Evolutionary conservation across 306 rosid species (phyloP), one percentile per base, ranked within the genome.

Genomic region (Lathyrus aphaca): DNA sequence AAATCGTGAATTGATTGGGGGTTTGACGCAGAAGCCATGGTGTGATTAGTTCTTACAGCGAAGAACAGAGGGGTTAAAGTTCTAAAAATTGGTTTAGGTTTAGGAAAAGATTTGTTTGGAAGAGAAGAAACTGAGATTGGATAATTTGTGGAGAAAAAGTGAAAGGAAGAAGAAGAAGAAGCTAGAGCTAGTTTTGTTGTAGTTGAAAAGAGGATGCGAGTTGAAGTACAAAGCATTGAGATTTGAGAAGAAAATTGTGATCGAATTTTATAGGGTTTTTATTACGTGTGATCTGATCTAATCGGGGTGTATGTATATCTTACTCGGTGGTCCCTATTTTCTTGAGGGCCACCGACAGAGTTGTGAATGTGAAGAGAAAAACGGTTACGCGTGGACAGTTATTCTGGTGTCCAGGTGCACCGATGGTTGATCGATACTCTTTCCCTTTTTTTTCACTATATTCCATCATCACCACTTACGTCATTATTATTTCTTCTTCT

Each of bases 11-110:
- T 55, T 2, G 96, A 81, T 44, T 64, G 45, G 19, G 64, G 14
- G 59, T 49, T 64, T 25, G 97, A 86, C 21, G 77, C 87, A 79
- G 85, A 39, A 8, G 95, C 92, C 95, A 91, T 88, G 12, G 84
- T 58, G 74, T 69, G 87, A 72, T 74, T 75, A 39, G 82, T 57
- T 59, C 63, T 77, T 16, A 66, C 38, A 30, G 40, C 3, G 43
- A 45, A 68, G 14, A 48, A 68, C 12, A 35, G 35, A 1, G 78
- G 56, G 45, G 56, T 56, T 51, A 53, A 35, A 15, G 67, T 49
- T 27, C 15, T 64, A 59, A 71, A 61, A 55, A 25, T 15, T 5
- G 38, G 61, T 25, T 55, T 55, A 55, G 9, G 17, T 4, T 10
- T 23, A 21, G n/a, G n/a, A 18, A 51, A 15, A 27, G 71, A 55